Conservation (phyloP, 345 rosid genomes). For the Gossypium turneri region DNA sequence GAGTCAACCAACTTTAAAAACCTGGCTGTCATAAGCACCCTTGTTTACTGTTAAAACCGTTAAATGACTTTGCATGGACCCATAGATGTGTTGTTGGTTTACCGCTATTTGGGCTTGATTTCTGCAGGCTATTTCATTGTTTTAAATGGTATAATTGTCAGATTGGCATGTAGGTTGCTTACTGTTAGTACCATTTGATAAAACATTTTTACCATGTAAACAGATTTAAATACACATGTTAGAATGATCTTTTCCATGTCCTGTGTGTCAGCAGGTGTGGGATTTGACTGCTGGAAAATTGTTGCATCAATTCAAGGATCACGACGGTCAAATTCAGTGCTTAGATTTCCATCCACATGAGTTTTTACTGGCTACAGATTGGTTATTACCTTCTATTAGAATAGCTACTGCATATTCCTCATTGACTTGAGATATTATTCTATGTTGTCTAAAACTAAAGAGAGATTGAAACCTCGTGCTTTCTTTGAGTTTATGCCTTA, state of each 20-base stretch:
- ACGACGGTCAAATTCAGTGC: conserved; percentile 94
- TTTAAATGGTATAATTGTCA: neutral
- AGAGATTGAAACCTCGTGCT: neutral
- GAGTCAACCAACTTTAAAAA: neutral
- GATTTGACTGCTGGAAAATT: conserved; percentile 98
- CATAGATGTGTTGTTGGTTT: neutral
- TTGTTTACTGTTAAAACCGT: neutral
- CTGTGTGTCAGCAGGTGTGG: conserved; percentile 63
- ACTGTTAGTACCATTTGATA: neutral
- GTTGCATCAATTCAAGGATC: conserved; percentile 83
- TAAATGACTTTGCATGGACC: neutral
- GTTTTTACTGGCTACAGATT: conserved; percentile 94
- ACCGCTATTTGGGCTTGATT: neutral
- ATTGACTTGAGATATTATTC: conserved; percentile 11
- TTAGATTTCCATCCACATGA: conserved; percentile 98
- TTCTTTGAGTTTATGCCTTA: neutral
- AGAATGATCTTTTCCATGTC: conserved; percentile 3
- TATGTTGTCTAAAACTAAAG: neutral
- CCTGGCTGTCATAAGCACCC: neutral
- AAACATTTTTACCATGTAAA: neutral
- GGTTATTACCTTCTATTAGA: conserved; percentile 15
- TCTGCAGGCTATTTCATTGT: neutral
- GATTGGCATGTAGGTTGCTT: neutral
- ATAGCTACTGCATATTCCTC: neutral
- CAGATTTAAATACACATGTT: conserved; percentile 4